Evolutionary conservation across 306 rosid genomes (phyloP).

Genomic region (Inga laurina): DNA sequence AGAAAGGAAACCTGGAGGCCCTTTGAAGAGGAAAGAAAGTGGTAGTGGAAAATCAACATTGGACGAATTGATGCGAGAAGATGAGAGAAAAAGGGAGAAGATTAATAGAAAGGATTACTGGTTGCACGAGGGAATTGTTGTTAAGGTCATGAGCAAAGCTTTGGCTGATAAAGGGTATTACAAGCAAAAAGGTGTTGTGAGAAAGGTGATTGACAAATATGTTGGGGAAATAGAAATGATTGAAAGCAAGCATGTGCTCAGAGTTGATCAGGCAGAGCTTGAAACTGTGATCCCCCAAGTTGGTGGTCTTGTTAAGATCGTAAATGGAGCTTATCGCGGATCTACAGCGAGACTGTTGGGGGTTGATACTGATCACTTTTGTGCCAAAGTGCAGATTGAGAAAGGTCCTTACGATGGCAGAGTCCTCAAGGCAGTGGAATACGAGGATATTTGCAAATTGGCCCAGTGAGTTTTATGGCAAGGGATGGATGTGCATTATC

Average conservation of each 20-base stretch:
- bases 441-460: conserved; percentile 76
- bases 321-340: conserved; percentile 90
- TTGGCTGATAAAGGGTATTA: conserved; percentile 86
- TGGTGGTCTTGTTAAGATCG: conserved; percentile 82
- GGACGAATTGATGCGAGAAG: conserved; percentile 84
- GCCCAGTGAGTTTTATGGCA: conserved; percentile 32
- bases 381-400: conserved; percentile 87
- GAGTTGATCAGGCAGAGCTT: conserved; percentile 87
- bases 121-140: conserved; percentile 77
- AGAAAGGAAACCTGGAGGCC: conserved; percentile 37
- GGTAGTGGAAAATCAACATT: conserved; percentile 55
- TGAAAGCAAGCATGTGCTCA: conserved; percentile 78
- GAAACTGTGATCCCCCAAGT: conserved; percentile 90
- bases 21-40: conserved; percentile 43
- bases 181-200: conserved; percentile 82
- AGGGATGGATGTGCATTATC: neutral
- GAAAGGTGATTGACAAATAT: conserved; percentile 77
- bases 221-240: conserved; percentile 91
- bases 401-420: conserved; percentile 90
- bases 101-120: conserved; percentile 86
- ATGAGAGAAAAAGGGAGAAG: conserved; percentile 87
- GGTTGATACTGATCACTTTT: conserved; percentile 66
- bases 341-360: conserved; percentile 67
- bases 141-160: conserved; percentile 86
- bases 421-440: conserved; percentile 78